Evolutionary conservation across 1,284 basidiomycete species (phyloP).

Genomic region (Blastosporella zonata): DNA sequence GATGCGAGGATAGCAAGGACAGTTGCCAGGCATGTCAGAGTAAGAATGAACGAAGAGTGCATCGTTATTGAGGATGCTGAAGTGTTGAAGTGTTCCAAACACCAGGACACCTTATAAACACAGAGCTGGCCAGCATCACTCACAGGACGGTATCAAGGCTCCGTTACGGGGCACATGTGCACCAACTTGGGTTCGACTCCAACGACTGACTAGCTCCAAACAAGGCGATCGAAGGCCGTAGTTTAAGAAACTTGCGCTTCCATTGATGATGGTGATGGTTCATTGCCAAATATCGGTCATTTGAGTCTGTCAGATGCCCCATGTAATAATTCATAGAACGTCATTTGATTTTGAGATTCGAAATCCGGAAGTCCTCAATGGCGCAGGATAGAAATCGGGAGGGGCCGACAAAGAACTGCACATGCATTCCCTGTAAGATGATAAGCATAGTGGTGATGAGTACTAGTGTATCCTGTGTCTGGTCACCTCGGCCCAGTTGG

Average conservation of each 20-base stretch:
- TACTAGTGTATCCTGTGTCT: too few species aligned
- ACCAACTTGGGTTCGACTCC: neutral
- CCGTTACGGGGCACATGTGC: neutral
- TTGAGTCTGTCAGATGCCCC: neutral
- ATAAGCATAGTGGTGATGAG: too few species aligned
- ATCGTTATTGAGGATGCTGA: neutral
- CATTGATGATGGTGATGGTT: neutral
- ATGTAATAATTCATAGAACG: neutral
- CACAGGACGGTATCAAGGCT: slow-evolving; percentile 1
- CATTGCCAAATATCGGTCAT: neutral
- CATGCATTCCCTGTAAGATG: too few species aligned
- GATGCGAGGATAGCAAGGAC: slow-evolving; percentile 3
- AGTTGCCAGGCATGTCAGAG: neutral
- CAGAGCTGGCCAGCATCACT: neutral
- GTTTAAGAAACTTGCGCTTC: neutral
- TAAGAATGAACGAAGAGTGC: slow-evolving; percentile 1
- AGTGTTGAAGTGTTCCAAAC: neutral
- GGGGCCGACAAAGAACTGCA: neutral
- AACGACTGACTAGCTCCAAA: neutral
- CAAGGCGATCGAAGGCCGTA: neutral
- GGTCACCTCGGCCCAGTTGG: too few species aligned
- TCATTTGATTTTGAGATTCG: slow-evolving; percentile 3
- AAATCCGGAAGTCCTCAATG: neutral
- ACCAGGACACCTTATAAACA: neutral
- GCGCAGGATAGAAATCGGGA: neutral